Evolutionary conservation across 306 rosid genomes (phyloP).

Genomic region (Malus sieversii): DNA sequence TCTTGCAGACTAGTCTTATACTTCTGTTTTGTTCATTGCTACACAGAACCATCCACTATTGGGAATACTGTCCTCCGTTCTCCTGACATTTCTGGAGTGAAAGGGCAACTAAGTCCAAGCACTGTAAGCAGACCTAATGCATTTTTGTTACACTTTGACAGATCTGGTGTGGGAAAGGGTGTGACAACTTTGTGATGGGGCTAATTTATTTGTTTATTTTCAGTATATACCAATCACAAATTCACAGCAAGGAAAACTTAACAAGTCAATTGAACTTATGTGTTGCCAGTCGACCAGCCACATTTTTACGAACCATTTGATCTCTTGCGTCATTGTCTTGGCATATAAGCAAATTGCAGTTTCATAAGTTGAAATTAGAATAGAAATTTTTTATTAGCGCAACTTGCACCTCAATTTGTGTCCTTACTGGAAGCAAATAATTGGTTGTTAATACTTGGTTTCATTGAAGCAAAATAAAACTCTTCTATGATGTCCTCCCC

Average conservation of each 20-base stretch:
- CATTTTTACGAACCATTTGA: neutral
- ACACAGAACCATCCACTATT: slow-evolving; percentile 50
- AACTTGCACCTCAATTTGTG: neutral
- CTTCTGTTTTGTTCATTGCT: slow-evolving; percentile 27
- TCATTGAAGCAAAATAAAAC: neutral
- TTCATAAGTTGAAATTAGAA: neutral
- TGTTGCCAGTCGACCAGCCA: neutral
- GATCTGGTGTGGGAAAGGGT: slow-evolving; percentile 1
- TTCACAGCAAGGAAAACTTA: neutral
- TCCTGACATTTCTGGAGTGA: slow-evolving; percentile 43
- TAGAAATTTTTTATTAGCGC: neutral
- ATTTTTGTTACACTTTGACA: slow-evolving; percentile 10
- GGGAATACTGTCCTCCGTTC: slow-evolving; percentile 40
- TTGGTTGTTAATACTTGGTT: neutral
- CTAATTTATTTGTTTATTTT: neutral
- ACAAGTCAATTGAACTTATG: neutral
- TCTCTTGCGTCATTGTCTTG: neutral
- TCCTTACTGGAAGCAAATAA: neutral
- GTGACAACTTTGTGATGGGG: neutral
- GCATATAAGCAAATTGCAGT: neutral
- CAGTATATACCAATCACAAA: neutral
- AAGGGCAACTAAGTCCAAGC: slow-evolving; percentile 48
- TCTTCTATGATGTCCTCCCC: neutral
- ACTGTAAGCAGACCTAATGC: slow-evolving; percentile 51
- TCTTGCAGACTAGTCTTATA: slow-evolving; percentile 11